Conservation (phyloP, 2,329 filamentous ascomycete genomes). For the Cladosporium sp. region DNA sequence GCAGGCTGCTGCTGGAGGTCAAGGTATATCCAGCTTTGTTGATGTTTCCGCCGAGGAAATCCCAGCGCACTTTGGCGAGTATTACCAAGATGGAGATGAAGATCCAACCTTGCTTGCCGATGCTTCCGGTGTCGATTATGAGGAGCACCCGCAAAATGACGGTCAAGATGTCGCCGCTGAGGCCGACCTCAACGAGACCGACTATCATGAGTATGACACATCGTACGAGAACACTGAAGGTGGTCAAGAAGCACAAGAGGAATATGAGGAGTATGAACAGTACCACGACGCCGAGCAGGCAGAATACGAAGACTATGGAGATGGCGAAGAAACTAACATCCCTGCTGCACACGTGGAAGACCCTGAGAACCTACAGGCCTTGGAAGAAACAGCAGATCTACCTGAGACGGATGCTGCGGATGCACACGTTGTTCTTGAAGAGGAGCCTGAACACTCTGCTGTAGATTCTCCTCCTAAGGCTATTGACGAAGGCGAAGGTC, state of each 20-base stretch:
- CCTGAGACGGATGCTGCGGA: slow-evolving; percentile 13
- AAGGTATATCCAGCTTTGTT: slow-evolving; percentile 53
- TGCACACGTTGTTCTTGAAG: not conserved
- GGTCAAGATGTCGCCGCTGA: slow-evolving; percentile 13
- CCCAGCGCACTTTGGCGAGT: slow-evolving; percentile 16
- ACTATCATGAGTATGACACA: slow-evolving; percentile 17
- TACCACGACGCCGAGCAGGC: slow-evolving; percentile 20
- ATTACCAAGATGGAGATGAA: slow-evolving; percentile 20
- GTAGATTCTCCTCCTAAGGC: not conserved
- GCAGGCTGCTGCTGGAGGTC: slow-evolving; percentile 56
- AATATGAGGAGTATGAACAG: slow-evolving; percentile 21
- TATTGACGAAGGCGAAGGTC: not conserved
- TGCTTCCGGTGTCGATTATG: slow-evolving; percentile 1
- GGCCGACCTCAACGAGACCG: slow-evolving; percentile 19
- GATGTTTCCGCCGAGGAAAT: slow-evolving; percentile 23
- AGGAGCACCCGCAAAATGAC: slow-evolving; percentile 16
- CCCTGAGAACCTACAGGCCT: not conserved
- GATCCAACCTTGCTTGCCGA: slow-evolving; percentile 12
- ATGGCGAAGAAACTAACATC: slow-evolving; percentile 18
- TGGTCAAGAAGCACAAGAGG: slow-evolving; percentile 37
- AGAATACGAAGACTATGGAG: slow-evolving; percentile 20
- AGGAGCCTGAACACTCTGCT: not conserved
- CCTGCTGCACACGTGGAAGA: slow-evolving; percentile 18
- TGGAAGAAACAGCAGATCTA: slow-evolving; percentile 21
- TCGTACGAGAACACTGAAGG: slow-evolving; percentile 15